Percentiles rank a stretch among this genome's conserved stretches.
phyloP scores from a whole-genome alignment of 495 filamentous ascomycete species.

The Penicillium samsonianum region DNA sequence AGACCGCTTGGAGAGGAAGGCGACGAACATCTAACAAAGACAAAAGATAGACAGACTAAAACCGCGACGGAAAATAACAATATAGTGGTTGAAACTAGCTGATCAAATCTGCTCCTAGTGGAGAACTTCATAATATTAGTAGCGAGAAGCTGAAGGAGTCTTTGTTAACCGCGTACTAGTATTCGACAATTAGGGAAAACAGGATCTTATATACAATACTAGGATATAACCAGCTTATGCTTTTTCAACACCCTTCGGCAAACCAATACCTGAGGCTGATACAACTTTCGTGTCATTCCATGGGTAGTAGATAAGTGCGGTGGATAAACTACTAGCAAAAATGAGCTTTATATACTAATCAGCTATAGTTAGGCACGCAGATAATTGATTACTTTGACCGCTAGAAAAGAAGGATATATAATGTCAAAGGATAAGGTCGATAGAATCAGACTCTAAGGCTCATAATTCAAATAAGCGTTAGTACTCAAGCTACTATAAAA shows the following conservation, averaged over 20 bases:
- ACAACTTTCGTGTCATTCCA: too few species aligned
- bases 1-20: too few species aligned
- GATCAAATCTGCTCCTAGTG: slow-evolving; percentile 1
- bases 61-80: slow-evolving; percentile 1
- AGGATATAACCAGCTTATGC: too few species aligned
- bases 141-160: not conserved
- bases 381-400: not conserved
- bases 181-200: too few species aligned
- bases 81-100: slow-evolving; percentile 1
- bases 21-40: not conserved
- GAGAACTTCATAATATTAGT: slow-evolving; percentile 2
- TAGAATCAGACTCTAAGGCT: not conserved
- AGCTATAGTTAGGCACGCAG: not conserved
- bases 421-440: slow-evolving; percentile 3
- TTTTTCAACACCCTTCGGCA: too few species aligned
- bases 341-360: too few species aligned
- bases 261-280: too few species aligned
- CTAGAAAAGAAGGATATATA: not conserved
- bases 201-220: too few species aligned
- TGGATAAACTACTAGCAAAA: too few species aligned
- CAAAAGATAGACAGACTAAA: slow-evolving; percentile 1
- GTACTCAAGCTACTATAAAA: slow-evolving; percentile 1
- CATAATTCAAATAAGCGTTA: not conserved
- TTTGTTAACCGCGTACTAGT: too few species aligned
- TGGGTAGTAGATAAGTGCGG: too few species aligned